Conservation (phyloP, 2,329 filamentous ascomycete species). For the Juglanconis sp. region DNA sequence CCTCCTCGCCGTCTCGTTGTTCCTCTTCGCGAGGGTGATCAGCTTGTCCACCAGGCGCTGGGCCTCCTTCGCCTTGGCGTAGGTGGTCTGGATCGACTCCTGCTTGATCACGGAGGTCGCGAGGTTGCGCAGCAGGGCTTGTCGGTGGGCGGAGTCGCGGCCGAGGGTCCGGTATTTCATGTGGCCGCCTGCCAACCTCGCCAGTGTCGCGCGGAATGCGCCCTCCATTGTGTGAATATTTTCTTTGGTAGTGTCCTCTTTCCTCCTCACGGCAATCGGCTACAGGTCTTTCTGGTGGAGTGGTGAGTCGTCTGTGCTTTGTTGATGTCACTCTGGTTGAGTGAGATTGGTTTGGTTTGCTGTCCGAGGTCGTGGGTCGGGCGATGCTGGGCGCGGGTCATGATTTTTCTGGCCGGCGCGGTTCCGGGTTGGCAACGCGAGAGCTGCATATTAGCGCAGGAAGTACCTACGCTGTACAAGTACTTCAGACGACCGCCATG, state of each 20-base stretch:
- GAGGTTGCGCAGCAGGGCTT: slow-evolving; percentile 90
- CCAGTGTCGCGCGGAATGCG: slow-evolving; percentile 7
- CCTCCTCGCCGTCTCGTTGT: slow-evolving; percentile 76
- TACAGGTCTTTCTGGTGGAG: background rate
- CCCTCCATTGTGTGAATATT: background rate
- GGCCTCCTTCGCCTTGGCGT: slow-evolving; percentile 94
- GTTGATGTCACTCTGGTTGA: background rate
- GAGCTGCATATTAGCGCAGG: too few species aligned
- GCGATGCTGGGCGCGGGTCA: background rate
- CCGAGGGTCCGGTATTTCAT: slow-evolving; percentile 87
- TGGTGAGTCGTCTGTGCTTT: background rate
- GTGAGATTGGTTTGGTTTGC: background rate
- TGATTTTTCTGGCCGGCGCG: slow-evolving; percentile 14
- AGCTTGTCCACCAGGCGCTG: slow-evolving; percentile 91
- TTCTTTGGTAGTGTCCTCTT: too few species aligned
- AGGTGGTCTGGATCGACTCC: slow-evolving; percentile 93
- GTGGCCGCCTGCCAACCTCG: slow-evolving; percentile 75
- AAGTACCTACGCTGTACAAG: too few species aligned
- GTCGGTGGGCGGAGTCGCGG: slow-evolving; percentile 80
- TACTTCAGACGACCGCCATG: too few species aligned
- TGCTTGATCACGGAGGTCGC: slow-evolving; percentile 92
- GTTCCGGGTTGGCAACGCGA: background rate
- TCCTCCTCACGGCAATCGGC: background rate
- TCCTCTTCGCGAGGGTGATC: slow-evolving; percentile 89
- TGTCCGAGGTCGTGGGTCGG: background rate